A percentile compares a stretch with the other conserved stretches of the same genome.
These are phyloP conservation scores for Tarenaya hassleriana DNA, from an alignment of 345 rosid species.

Conservation along the genomic window DNA sequence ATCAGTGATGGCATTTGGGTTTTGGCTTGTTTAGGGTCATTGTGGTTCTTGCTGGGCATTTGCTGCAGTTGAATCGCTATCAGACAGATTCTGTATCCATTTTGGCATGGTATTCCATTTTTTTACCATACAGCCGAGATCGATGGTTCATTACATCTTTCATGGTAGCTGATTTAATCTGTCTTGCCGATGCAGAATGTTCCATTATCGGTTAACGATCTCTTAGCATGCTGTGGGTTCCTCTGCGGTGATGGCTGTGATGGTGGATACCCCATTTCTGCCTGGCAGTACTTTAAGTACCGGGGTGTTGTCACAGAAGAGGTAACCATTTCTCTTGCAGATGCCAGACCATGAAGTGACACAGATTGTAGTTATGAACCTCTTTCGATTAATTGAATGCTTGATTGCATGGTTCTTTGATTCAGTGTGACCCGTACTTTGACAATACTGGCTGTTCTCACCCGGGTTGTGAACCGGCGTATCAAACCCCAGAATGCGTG, in stretches of 20 bases:
- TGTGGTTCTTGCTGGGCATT: slow-evolving; percentile 99
- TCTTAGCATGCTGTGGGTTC: slow-evolving; percentile 92
- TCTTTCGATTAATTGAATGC: too few relatives aligned
- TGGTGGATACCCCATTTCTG: slow-evolving; percentile 75
- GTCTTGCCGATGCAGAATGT: slow-evolving; percentile 46
- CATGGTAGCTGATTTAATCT: not conserved
- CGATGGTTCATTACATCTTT: not conserved
- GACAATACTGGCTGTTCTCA: slow-evolving; percentile 85
- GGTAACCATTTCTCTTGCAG: slow-evolving; percentile 32
- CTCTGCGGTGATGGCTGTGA: slow-evolving; percentile 85
- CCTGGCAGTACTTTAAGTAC: slow-evolving; percentile 73
- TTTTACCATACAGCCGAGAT: not conserved
- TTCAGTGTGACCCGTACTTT: slow-evolving; percentile 90
- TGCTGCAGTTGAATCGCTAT: slow-evolving; percentile 91
- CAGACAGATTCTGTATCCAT: slow-evolving; percentile 94
- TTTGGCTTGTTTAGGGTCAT: slow-evolving; percentile 64
- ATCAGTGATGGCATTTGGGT: slow-evolving; percentile 22
- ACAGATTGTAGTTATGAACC: too few relatives aligned
- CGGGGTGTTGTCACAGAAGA: slow-evolving; percentile 90
- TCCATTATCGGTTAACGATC: slow-evolving; percentile 81
- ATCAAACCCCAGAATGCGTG: slow-evolving; percentile 73
- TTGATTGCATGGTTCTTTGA: slow-evolving; percentile 7
- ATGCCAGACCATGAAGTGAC: too few relatives aligned
- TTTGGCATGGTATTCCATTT: slow-evolving; percentile 54
- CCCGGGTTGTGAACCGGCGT: slow-evolving; percentile 94